Conservation (phyloP, 2,329 filamentous ascomycete species). For the Talaromyces sp. region DNA sequence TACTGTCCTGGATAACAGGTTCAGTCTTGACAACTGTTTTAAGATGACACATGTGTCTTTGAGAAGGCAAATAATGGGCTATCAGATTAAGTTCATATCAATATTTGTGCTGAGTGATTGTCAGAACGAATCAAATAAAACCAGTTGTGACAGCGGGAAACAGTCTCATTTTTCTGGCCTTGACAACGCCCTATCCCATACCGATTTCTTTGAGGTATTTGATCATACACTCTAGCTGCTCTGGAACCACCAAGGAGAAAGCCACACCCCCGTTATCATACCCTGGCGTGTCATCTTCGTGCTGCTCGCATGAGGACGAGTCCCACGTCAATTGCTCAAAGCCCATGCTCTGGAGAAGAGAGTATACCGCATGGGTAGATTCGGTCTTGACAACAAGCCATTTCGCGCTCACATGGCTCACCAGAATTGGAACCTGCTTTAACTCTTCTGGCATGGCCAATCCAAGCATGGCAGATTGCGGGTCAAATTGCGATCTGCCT, state of each 20-base stretch:
- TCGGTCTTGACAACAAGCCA: neutral
- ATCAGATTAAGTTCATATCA: neutral
- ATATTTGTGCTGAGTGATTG: neutral
- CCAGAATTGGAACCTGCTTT: conserved; percentile 1
- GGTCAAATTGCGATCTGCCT: neutral
- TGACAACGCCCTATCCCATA: neutral
- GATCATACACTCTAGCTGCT: conserved; percentile 1
- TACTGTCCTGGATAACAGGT: neutral
- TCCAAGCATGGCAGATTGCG: neutral
- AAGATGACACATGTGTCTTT: neutral
- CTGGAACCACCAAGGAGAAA: neutral
- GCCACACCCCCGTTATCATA: neutral
- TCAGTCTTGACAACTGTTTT: too few relatives aligned
- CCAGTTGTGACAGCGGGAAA: neutral
- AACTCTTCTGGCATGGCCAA: conserved; percentile 1
- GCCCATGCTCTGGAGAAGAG: neutral
- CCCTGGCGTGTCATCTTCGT: neutral
- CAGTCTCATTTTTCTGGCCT: neutral
- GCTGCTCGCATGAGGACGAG: neutral
- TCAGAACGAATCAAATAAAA: neutral
- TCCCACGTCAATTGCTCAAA: neutral
- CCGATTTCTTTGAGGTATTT: neutral
- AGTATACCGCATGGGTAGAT: neutral
- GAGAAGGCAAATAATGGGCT: neutral
- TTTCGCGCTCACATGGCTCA: neutral